phyloP scores from a whole-genome alignment of 2,329 filamentous ascomycete genomes.

The Pyricularia pennisetigena region DNA sequence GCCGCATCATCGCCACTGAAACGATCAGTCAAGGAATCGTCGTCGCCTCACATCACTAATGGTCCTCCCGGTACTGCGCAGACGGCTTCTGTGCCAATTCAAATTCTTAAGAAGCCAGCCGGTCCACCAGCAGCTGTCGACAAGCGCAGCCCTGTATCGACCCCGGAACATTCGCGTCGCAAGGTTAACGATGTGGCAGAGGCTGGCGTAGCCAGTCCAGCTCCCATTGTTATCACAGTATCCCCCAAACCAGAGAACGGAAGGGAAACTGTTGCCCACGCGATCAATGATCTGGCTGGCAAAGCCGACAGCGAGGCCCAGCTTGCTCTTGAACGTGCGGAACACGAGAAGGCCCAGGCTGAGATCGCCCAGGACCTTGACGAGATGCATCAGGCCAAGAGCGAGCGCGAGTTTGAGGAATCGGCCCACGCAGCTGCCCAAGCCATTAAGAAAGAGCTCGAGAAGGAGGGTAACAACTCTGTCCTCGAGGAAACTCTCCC shows the following conservation, averaged over 20 bases:
- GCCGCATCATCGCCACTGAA: constrained; percentile 28
- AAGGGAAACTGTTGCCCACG: constrained; percentile 59
- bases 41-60: constrained; percentile 14
- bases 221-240: constrained; percentile 1
- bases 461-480: constrained; percentile 41
- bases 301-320: constrained; percentile 46
- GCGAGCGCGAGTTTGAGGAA: constrained; percentile 43
- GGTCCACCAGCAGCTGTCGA: constrained; percentile 30
- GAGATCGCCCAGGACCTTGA: constrained; percentile 39
- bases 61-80: constrained; percentile 17
- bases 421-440: constrained; percentile 35
- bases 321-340: constrained; percentile 51
- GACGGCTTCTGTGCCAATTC: constrained; percentile 25
- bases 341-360: constrained; percentile 36
- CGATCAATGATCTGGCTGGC: constrained; percentile 54
- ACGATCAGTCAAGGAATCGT: constrained; percentile 29
- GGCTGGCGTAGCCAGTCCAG: constrained; percentile 8
- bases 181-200: constrained; percentile 20
- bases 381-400: constrained; percentile 38
- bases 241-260: constrained; percentile 8
- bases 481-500: constrained; percentile 43
- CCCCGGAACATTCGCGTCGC: constrained; percentile 29
- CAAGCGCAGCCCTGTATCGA: constrained; percentile 31
- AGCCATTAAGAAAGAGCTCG: constrained; percentile 42
- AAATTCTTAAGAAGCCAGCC: constrained; percentile 40